Percentiles rank a stretch among this genome's conserved stretches.
These are phyloP conservation scores for Ophiostoma triangulosporum DNA, from an alignment of 2,329 filamentous ascomycete genomes.

Conservation along the genomic window DNA sequence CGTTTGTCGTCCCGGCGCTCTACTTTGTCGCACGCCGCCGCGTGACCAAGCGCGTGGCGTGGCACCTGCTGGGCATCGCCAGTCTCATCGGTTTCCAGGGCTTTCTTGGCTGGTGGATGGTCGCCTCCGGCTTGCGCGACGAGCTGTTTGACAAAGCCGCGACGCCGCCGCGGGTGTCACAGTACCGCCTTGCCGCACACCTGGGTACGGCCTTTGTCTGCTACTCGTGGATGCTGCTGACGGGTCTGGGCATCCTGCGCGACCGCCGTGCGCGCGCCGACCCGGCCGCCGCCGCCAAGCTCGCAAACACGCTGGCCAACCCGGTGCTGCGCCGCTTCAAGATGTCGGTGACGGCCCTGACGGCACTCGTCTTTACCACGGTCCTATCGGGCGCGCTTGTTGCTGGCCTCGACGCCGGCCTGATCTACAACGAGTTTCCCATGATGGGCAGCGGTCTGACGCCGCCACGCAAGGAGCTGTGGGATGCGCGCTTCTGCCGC, in stretches of 20 bases:
- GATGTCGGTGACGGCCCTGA: conserved; percentile 55
- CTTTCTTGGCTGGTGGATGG: conserved; percentile 98
- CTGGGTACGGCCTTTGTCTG: conserved; percentile 82
- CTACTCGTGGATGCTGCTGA: conserved; percentile 89
- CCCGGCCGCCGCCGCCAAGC: conserved; percentile 46
- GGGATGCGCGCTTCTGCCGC: conserved; percentile 74
- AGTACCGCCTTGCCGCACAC: conserved; percentile 85
- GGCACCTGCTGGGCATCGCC: conserved; percentile 69
- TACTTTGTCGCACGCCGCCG: conserved; percentile 76
- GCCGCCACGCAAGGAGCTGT: conserved; percentile 71
- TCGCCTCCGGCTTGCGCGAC: conserved; percentile 88
- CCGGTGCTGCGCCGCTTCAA: conserved; percentile 63
- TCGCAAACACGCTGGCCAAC: conserved; percentile 47
- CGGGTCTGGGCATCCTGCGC: conserved; percentile 72
- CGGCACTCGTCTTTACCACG: conserved; percentile 69
- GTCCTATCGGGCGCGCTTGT: conserved; percentile 90
- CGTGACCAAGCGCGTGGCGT: conserved; percentile 66
- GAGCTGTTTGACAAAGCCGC: conserved; percentile 85
- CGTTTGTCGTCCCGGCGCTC: conserved; percentile 73
- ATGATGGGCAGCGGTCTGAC: conserved; percentile 79
- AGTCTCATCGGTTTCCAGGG: conserved; percentile 89
- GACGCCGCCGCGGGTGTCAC: conserved; percentile 83
- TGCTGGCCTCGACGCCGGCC: conserved; percentile 83
- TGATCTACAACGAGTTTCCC: conserved; percentile 99
- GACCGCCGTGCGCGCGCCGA: conserved; percentile 57